Evolutionary conservation across 352 stramenopile species (phyloP), one percentile per base, ranked within the genome.

Genomic region (Phytophthora melonis): DNA sequence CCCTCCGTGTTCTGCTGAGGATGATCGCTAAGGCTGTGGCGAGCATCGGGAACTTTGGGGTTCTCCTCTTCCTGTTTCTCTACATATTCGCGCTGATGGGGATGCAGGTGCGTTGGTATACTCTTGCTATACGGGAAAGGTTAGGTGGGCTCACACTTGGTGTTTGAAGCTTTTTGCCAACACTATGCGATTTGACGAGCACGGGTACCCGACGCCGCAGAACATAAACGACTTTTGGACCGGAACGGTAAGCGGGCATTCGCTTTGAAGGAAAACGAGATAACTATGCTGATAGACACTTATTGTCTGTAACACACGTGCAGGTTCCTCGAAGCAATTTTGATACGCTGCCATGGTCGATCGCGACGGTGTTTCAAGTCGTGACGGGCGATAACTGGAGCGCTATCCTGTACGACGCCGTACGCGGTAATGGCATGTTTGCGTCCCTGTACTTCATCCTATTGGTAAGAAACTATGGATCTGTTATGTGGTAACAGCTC

Each of bases 381-480:
- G 92, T 98, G 49, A 93, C 93, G 18, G 93, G 92, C 10, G 95
- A 99, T 47, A 97, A 98, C 77, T 98, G 92, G 93, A 98, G 98
- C 74, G 75, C 77, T 39, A 81, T 98, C 54, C 96, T 99, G 93
- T 98, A 98, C 72, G 89, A 98, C 72, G 86, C 73, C 9, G 95
- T 95, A 68, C 87, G 88, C 9, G 81, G 81, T 21, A 94, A 88
- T 63, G 81, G 80, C 14, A 79, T 80, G 54, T 58, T 50, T 8
- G 77, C 81, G 1, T 81, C 76, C 18, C 16, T 93, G 39, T 98
- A 98, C 81, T 95, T 95, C 56, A 84, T 97, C 50, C 84, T 79
- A 13, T 68, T 97, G 55, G 58, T 7, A 14, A 32, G 27, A 32
- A 32, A 5, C 27, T 32, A 32, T 32, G 27, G 0, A 32, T 32